Conservation (phyloP, 495 filamentous ascomycete species). For the Hypoxylon perforatum region DNA sequence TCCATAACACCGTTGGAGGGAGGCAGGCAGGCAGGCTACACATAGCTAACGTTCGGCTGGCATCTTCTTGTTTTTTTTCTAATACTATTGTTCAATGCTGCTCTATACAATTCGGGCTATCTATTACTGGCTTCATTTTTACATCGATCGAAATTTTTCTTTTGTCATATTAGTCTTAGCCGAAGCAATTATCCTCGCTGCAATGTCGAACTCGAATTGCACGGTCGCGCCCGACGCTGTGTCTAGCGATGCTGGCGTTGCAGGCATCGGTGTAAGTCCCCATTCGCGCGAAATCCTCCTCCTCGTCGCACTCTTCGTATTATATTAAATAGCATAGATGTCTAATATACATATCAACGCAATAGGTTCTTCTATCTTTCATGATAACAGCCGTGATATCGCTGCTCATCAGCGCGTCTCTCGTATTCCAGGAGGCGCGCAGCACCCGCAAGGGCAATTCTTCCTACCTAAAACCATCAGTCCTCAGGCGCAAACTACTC, state of each 20-base stretch:
- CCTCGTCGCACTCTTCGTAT: too few relatives aligned
- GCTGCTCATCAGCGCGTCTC: conserved; percentile 55
- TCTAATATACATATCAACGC: neutral
- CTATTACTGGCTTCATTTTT: neutral
- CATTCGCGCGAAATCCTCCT: neutral
- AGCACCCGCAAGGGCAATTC: conserved; percentile 24
- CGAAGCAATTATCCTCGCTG: too few relatives aligned
- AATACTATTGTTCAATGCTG: neutral
- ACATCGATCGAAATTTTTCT: conserved; percentile 1
- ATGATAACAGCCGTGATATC: conserved; percentile 63
- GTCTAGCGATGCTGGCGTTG: conserved; percentile 66
- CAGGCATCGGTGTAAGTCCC: conserved; percentile 65
- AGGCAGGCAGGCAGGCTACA: neutral
- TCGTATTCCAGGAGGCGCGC: conserved; percentile 60
- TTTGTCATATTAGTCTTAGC: neutral
- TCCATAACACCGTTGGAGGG: too few relatives aligned
- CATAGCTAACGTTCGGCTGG: neutral
- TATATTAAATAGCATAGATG: neutral
- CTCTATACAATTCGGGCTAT: too few relatives aligned
- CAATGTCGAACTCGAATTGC: conserved; percentile 57
- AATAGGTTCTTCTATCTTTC: conserved; percentile 68
- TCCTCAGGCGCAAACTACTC: conserved; percentile 66
- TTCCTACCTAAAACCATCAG: conserved; percentile 47
- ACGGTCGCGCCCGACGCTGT: conserved; percentile 54
- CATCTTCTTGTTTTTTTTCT: neutral